phyloP scores from a whole-genome alignment of 2,329 filamentous ascomycete species.

The Pseudogymnoascus verrucosus region DNA sequence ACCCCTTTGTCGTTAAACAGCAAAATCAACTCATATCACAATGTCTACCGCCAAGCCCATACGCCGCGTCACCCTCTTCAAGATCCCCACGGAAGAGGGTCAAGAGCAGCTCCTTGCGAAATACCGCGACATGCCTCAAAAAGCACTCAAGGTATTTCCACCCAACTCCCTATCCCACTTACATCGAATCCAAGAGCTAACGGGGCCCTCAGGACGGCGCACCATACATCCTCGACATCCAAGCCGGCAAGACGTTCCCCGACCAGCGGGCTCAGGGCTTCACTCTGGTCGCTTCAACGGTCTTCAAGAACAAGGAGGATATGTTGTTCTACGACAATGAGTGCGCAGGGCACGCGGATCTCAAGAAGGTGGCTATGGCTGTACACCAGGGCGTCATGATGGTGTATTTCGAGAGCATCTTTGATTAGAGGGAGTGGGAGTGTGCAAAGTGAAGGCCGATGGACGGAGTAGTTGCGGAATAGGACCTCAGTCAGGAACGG shows the following conservation, averaged over 20 bases:
- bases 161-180: not conserved
- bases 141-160: slow-evolving; percentile 33
- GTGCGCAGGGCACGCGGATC: slow-evolving; percentile 43
- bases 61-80: slow-evolving; percentile 46
- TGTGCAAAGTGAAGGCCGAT: not conserved
- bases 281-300: slow-evolving; percentile 43
- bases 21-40: slow-evolving; percentile 16
- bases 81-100: slow-evolving; percentile 39
- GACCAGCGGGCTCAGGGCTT: slow-evolving; percentile 46
- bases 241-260: slow-evolving; percentile 38
- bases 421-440: not conserved
- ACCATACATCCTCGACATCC: slow-evolving; percentile 44
- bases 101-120: slow-evolving; percentile 35
- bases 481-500: not conserved
- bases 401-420: slow-evolving; percentile 13
- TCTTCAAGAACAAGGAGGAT: slow-evolving; percentile 46
- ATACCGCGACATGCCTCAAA: slow-evolving; percentile 28
- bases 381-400: slow-evolving; percentile 17
- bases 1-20: not conserved
- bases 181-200: not conserved
- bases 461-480: not conserved
- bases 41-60: slow-evolving; percentile 24
- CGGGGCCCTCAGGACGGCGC: slow-evolving; percentile 40
- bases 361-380: slow-evolving; percentile 30
- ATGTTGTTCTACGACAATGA: slow-evolving; percentile 51